Percentiles rank a stretch among this genome's conserved stretches.
phyloP scores from a whole-genome alignment of 2,329 filamentous ascomycete species.

The Endoconidiophora laricicola region DNA sequence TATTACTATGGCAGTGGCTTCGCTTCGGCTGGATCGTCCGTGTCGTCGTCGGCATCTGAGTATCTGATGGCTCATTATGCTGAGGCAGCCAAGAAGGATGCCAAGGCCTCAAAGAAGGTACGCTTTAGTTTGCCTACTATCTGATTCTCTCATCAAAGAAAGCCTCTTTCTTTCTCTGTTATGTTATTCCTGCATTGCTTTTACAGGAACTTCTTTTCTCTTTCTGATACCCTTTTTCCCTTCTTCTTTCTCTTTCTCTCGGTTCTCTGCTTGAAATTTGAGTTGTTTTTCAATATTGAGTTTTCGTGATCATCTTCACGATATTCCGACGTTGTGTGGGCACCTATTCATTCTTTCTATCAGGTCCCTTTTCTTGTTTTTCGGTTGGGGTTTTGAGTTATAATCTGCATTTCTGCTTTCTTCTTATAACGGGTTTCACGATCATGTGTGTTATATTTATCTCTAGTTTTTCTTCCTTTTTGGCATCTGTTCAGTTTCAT shows the following conservation, averaged over 20 bases:
- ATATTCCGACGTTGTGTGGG: not conserved
- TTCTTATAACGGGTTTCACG: not conserved
- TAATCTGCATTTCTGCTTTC: slow-evolving; percentile 1
- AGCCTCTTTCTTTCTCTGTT: not conserved
- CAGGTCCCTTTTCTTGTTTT: not conserved
- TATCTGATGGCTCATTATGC: slow-evolving; percentile 8
- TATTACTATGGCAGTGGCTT: slow-evolving; percentile 8
- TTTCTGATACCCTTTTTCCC: not conserved
- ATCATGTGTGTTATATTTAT: not conserved
- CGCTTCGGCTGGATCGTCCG: not conserved
- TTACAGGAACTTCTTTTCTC: not conserved
- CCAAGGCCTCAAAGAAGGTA: slow-evolving; percentile 7
- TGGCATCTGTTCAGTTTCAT: not conserved
- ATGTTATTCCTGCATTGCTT: not conserved
- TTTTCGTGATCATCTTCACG: not conserved
- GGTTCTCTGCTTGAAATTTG: not conserved
- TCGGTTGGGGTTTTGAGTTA: not conserved
- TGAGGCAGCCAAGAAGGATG: slow-evolving; percentile 8
- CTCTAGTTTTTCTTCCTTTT: not conserved
- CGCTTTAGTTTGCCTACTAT: slow-evolving; percentile 6
- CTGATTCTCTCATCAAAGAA: not conserved
- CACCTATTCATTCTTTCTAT: not conserved
- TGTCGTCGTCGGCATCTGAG: slow-evolving; percentile 1
- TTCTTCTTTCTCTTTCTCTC: not conserved
- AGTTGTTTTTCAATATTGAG: not conserved